Conservation (phyloP, 1,284 basidiomycete species). For the Apiotrichum domesticum region DNA sequence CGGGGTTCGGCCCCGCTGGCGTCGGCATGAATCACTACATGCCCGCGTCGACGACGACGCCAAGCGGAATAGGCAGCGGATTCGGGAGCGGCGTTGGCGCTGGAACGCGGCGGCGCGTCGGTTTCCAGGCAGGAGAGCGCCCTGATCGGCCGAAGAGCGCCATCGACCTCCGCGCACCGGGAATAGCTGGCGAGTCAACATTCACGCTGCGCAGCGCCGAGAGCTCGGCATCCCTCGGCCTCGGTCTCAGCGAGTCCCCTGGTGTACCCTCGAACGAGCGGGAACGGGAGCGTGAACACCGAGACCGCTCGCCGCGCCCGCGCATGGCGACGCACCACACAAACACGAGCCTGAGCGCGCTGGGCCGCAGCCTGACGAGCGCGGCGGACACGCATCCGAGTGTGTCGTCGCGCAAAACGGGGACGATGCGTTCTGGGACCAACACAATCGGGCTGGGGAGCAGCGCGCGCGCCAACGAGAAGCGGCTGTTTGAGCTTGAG, state of each 20-base stretch:
- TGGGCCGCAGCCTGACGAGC: conserved; percentile 2
- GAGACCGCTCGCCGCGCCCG: background rate
- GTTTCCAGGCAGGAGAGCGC: conserved; percentile 3
- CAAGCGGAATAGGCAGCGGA: background rate
- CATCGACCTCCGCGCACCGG: background rate
- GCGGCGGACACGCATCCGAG: conserved; percentile 19
- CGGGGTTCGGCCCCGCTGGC: background rate
- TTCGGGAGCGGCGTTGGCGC: background rate
- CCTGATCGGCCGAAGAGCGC: background rate
- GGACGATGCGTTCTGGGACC: conserved; percentile 12
- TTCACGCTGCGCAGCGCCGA: conserved; percentile 33
- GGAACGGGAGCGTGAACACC: background rate
- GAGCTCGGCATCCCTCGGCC: background rate
- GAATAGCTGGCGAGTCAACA: conserved; percentile 25
- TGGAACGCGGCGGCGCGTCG: conserved; percentile 1
- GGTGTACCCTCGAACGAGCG: background rate
- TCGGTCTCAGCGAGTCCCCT: conserved; percentile 28
- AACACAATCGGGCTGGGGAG: background rate
- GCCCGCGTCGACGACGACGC: background rate
- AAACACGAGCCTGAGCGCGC: conserved; percentile 5
- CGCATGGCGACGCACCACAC: too few species aligned
- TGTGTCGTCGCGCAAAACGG: conserved; percentile 7
- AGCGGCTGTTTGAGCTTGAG: conserved; percentile 24
- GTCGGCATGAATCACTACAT: background rate
- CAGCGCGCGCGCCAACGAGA: background rate